phyloP scores from a whole-genome alignment of 805 yeast genomes.

The Candida ulmi region DNA sequence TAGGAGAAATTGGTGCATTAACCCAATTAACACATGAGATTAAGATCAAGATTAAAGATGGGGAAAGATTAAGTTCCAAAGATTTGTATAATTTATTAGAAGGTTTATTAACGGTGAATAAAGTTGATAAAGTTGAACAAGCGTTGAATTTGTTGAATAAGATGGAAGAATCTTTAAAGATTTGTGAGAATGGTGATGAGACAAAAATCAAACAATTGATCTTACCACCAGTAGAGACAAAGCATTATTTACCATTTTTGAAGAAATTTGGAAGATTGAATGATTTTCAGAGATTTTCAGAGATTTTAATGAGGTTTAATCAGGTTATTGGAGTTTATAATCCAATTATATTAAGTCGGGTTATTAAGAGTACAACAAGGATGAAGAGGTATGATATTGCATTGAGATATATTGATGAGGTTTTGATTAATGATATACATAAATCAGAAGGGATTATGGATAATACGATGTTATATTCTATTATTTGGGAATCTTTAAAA shows the following conservation, averaged over 20 bases:
- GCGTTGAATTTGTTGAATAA: slow-evolving; percentile 28
- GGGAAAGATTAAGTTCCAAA: slow-evolving; percentile 15
- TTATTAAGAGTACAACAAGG: slow-evolving; percentile 28
- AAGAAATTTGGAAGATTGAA: slow-evolving; percentile 27
- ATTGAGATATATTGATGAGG: slow-evolving; percentile 27
- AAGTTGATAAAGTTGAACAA: slow-evolving; percentile 20
- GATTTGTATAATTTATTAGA: slow-evolving; percentile 23
- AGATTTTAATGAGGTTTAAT: slow-evolving; percentile 27
- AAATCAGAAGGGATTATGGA: slow-evolving; percentile 5
- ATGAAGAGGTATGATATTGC: slow-evolving; percentile 26
- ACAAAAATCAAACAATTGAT: slow-evolving; percentile 4
- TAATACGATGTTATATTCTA: slow-evolving; percentile 21
- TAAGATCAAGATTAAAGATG: slow-evolving; percentile 6
- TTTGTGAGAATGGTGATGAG: slow-evolving; percentile 10
- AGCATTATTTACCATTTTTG: slow-evolving; percentile 35
- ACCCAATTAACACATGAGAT: slow-evolving; percentile 8
- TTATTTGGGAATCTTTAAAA: slow-evolving; percentile 26
- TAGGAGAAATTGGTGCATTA: slow-evolving; percentile 14
- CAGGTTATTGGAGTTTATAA: slow-evolving; percentile 25
- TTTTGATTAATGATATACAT: slow-evolving; percentile 19
- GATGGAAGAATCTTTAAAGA: slow-evolving; percentile 23
- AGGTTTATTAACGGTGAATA: slow-evolving; percentile 18
- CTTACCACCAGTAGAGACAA: slow-evolving; percentile 34
- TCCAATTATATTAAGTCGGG: slow-evolving; percentile 32
- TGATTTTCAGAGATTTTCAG: slow-evolving; percentile 23